Evolutionary conservation across 148 eudicot genomes (phyloP).

Genomic region (Silene conica): DNA sequence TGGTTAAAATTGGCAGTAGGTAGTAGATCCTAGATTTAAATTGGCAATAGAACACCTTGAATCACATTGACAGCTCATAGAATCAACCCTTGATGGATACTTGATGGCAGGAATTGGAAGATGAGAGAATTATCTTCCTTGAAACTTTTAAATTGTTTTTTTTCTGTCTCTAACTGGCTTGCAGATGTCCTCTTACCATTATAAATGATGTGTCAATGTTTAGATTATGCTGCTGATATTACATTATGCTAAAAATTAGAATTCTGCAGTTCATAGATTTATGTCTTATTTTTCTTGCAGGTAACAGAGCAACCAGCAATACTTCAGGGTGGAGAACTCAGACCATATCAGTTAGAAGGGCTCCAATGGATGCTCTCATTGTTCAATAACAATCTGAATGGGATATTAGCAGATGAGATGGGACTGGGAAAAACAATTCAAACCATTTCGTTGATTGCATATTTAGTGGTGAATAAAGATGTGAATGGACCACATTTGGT

Average conservation of each 20-base stretch:
- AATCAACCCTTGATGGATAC: not conserved
- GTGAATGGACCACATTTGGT: slow-evolving; percentile 92
- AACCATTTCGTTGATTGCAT: slow-evolving; percentile 86
- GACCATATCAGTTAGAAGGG: slow-evolving; percentile 94
- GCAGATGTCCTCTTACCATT: not conserved
- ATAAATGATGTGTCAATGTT: not conserved
- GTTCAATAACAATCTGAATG: slow-evolving; percentile 93
- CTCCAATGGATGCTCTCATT: slow-evolving; percentile 98
- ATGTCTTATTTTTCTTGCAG: slow-evolving; percentile 32
- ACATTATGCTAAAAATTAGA: not conserved
- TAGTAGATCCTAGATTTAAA: slow-evolving; percentile 1
- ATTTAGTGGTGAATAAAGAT: slow-evolving; percentile 83
- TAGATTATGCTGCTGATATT: not conserved
- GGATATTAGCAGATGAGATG: slow-evolving; percentile 99
- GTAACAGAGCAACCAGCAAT: slow-evolving; percentile 93
- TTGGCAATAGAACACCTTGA: not conserved
- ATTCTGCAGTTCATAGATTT: not conserved
- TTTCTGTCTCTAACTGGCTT: not conserved
- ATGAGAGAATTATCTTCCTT: slow-evolving; percentile 4
- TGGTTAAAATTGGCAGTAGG: slow-evolving; percentile 5
- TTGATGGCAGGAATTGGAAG: not conserved
- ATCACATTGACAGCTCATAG: not conserved
- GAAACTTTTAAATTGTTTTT: not conserved
- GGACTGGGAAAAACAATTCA: slow-evolving; percentile 98
- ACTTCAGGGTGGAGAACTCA: slow-evolving; percentile 99